A percentile compares a stretch with the other conserved stretches of the same genome.
These are phyloP conservation scores for Cutaneotrichosporon cavernicola DNA, from an alignment of 1,284 basidiomycete genomes.

Conservation along the genomic window DNA sequence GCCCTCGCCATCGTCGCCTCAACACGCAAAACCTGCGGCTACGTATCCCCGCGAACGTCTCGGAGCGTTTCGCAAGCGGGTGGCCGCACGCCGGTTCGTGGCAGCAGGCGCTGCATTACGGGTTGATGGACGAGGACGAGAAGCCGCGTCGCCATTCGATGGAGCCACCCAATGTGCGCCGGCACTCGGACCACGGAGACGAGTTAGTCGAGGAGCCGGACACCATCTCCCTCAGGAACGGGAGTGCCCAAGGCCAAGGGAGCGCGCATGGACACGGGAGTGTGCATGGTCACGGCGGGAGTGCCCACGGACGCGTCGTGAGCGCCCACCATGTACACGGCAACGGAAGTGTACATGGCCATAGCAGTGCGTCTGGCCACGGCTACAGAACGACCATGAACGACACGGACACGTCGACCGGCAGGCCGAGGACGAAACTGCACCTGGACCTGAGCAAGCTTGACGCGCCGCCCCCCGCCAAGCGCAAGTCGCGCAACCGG, in stretches of 20 bases:
- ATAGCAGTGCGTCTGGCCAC: not conserved
- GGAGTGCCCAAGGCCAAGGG: not conserved
- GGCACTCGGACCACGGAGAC: not conserved
- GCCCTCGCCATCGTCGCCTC: conserved; percentile 9
- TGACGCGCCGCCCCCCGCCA: conserved; percentile 1
- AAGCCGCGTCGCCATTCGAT: not conserved
- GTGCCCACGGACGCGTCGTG: not conserved
- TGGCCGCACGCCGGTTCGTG: conserved; percentile 50
- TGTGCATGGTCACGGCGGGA: not conserved
- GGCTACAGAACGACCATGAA: not conserved
- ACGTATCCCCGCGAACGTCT: conserved; percentile 37
- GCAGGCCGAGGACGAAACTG: not conserved
- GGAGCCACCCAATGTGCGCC: not conserved
- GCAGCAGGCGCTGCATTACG: conserved; percentile 46
- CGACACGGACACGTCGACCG: not conserved
- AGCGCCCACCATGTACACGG: too few relatives aligned
- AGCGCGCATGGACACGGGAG: not conserved
- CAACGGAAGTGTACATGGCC: not conserved
- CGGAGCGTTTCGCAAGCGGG: conserved; percentile 39
- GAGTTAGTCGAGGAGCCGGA: not conserved
- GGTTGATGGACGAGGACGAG: conserved; percentile 14
- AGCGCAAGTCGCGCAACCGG: conserved; percentile 10
- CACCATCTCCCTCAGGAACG: not conserved
- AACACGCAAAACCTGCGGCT: conserved; percentile 31
- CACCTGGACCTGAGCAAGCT: not conserved